Conservation (phyloP, 2,329 filamentous ascomycete species). For the Cladosporium cucumerinum region DNA sequence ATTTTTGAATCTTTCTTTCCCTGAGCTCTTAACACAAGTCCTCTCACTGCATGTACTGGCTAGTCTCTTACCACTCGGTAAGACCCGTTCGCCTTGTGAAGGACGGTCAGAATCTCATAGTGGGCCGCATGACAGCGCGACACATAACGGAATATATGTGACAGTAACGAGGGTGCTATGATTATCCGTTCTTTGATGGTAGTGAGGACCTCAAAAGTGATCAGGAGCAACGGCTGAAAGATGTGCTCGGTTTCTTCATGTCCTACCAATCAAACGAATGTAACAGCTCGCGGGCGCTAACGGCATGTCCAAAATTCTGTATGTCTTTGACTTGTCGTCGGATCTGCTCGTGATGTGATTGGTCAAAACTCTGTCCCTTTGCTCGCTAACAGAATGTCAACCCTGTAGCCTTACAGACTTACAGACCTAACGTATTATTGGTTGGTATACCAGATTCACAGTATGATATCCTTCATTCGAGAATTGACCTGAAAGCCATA, state of each 20-base stretch:
- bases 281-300: neutral
- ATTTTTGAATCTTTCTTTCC: too few species aligned
- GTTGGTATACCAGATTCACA: too few species aligned
- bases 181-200: neutral
- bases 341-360: neutral
- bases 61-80: too few species aligned
- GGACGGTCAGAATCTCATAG: too few species aligned
- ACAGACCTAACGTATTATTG: neutral
- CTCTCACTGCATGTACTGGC: too few species aligned
- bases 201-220: neutral
- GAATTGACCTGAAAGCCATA: neutral
- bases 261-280: neutral
- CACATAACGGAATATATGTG: too few species aligned
- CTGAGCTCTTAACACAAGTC: too few species aligned
- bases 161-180: too few species aligned
- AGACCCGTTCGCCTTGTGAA: too few species aligned
- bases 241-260: neutral
- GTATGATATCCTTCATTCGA: too few species aligned
- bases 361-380: neutral
- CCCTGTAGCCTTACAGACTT: neutral
- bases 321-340: neutral
- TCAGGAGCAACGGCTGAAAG: neutral
- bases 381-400: neutral
- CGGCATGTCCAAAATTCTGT: neutral
- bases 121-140: too few species aligned